These are phyloP conservation scores for Peterozyma toletana DNA, from an alignment of 805 yeast species.

Conservation along the genomic window DNA sequence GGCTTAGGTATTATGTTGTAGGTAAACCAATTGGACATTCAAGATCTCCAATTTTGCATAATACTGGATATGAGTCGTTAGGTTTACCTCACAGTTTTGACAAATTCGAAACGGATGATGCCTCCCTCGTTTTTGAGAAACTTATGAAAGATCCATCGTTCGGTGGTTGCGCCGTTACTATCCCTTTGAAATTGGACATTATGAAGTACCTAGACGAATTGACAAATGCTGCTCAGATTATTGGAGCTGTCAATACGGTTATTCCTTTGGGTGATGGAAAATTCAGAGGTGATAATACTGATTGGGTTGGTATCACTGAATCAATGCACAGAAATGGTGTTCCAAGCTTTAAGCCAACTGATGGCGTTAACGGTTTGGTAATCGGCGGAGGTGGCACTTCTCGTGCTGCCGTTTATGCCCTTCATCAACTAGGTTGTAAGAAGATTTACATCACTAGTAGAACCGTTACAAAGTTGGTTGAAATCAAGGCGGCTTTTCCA, in stretches of 20 bases:
- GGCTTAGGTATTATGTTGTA: conserved; percentile 61
- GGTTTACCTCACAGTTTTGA: conserved; percentile 73
- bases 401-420: conserved; percentile 87
- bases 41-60: conserved; percentile 83
- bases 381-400: conserved; percentile 98
- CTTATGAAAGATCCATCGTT: conserved; percentile 45
- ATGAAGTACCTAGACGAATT: conserved; percentile 58
- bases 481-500: conserved; percentile 57
- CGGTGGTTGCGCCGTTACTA: conserved; percentile 95
- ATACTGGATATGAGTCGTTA: conserved; percentile 64
- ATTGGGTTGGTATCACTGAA: conserved; percentile 82
- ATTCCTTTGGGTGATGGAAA: conserved; percentile 42
- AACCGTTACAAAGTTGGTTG: conserved; percentile 57
- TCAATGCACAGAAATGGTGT: conserved; percentile 62
- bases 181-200: conserved; percentile 83
- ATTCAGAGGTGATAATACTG: conserved; percentile 85
- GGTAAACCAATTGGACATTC: conserved; percentile 85
- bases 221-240: conserved; percentile 67
- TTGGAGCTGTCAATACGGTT: conserved; percentile 94
- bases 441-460: conserved; percentile 78
- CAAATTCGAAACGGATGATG: conserved; percentile 61
- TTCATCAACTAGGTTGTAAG: conserved; percentile 68
- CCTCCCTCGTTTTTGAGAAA: conserved; percentile 43
- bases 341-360: conserved; percentile 27
- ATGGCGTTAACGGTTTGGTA: conserved; percentile 55